A percentile compares a stretch with the other conserved stretches of the same genome.
phyloP scores from a whole-genome alignment of 441 rosid genomes.

The Lepidium campestre region DNA sequence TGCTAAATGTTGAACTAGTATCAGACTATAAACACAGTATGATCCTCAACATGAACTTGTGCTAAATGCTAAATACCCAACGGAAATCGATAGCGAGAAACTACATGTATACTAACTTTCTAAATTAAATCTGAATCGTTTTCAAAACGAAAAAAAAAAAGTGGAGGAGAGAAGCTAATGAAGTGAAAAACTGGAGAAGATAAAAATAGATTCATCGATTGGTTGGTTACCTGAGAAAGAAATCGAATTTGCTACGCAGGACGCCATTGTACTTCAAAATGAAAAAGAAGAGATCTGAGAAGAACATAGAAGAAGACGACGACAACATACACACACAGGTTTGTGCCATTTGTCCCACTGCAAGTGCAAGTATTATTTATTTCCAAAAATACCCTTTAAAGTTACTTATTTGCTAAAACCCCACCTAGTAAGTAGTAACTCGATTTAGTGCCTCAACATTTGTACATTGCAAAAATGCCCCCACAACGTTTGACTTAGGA shows the following conservation, averaged over 20 bases:
- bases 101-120: not conserved
- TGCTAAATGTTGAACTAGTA: not conserved
- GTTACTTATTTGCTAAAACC: too few species aligned
- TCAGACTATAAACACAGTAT: not conserved
- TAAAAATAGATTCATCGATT: not conserved
- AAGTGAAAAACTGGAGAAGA: not conserved
- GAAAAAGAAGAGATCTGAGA: not conserved
- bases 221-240: not conserved
- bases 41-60: not conserved
- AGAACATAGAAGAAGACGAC: not conserved
- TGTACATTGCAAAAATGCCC: not conserved
- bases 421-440: too few species aligned
- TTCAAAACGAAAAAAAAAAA: not conserved
- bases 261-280: conserved; percentile 2
- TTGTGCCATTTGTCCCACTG: not conserved
- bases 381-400: not conserved
- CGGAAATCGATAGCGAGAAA: not conserved
- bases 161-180: not conserved
- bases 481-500: not conserved
- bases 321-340: not conserved
- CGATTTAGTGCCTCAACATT: not conserved
- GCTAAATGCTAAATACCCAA: not conserved
- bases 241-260: not conserved
- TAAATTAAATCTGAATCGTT: not conserved
- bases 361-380: not conserved